These are phyloP conservation scores for Hymenoscyphus repandus DNA, from an alignment of 2,329 filamentous ascomycete species.

Conservation along the genomic window DNA sequence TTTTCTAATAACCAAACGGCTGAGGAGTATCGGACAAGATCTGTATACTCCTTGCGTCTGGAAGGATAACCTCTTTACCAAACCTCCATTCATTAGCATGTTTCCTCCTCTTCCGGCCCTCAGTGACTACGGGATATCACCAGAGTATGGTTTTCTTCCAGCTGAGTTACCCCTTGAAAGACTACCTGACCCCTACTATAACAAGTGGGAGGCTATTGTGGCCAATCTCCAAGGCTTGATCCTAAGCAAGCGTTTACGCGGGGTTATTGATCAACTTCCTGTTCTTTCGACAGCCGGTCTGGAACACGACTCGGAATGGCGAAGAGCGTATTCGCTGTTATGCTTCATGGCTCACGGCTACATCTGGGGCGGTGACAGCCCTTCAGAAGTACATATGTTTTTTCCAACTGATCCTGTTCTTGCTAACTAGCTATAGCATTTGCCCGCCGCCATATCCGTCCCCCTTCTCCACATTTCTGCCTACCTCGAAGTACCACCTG, in stretches of 20 bases:
- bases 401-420: background rate
- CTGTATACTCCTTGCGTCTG: conserved; percentile 63
- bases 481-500: conserved; percentile 79
- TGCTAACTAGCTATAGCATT: conserved; percentile 34
- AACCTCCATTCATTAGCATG: conserved; percentile 31
- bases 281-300: conserved; percentile 79
- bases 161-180: conserved; percentile 71
- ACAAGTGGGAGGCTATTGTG: conserved; percentile 85
- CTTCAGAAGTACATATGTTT: conserved; percentile 56
- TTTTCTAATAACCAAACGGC: conserved; percentile 38
- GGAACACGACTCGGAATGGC: conserved; percentile 83
- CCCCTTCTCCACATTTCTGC: conserved; percentile 74
- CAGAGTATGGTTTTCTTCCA: conserved; percentile 81
- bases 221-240: conserved; percentile 84
- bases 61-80: conserved; percentile 28
- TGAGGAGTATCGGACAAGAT: conserved; percentile 57
- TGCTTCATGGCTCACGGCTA: conserved; percentile 92
- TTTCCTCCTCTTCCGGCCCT: conserved; percentile 57
- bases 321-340: conserved; percentile 83
- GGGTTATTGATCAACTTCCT: conserved; percentile 74
- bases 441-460: conserved; percentile 78
- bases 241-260: conserved; percentile 75
- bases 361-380: conserved; percentile 88
- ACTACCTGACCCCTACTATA: conserved; percentile 86
- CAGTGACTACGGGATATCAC: conserved; percentile 75